Percentiles rank a stretch among this genome's conserved stretches.
Conservation (phyloP, 345 rosid species). For the Clausena lansium region DNA sequence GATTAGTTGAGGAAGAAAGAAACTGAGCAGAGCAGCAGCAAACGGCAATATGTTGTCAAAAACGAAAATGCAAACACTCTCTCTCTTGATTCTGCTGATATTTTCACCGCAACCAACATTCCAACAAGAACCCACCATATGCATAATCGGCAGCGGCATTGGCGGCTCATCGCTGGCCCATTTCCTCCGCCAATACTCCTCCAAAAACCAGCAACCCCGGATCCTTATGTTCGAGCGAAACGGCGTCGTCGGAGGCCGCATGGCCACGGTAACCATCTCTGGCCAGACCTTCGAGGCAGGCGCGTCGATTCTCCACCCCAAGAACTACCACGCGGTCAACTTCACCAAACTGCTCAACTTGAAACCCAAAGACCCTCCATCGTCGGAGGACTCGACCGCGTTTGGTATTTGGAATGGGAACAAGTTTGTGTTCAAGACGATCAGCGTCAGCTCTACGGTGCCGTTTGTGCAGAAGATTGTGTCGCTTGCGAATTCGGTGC, state of each 20-base stretch:
- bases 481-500: constrained; percentile 52
- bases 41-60: neutral
- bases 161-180: constrained; percentile 88
- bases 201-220: constrained; percentile 12
- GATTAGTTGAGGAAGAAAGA: neutral
- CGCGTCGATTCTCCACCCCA: constrained; percentile 86
- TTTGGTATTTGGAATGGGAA: constrained; percentile 86
- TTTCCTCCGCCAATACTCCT: constrained; percentile 73
- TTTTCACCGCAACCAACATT: constrained; percentile 22
- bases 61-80: neutral
- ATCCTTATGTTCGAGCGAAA: constrained; percentile 69
- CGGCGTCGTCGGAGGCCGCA: constrained; percentile 81
- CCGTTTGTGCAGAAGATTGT: constrained; percentile 56
- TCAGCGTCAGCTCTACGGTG: constrained; percentile 29
- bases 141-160: constrained; percentile 89
- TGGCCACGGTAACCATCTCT: constrained; percentile 60
- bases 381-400: constrained; percentile 44
- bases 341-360: constrained; percentile 51
- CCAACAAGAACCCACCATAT: constrained; percentile 38
- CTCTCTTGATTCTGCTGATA: constrained; percentile 6
- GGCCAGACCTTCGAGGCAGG: constrained; percentile 88
- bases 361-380: constrained; percentile 41
- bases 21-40: neutral
- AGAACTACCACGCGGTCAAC: constrained; percentile 69
- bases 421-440: constrained; percentile 57